These are phyloP conservation scores for Aspergillus kassunensis DNA, from an alignment of 495 filamentous ascomycete genomes.

Conservation along the genomic window DNA sequence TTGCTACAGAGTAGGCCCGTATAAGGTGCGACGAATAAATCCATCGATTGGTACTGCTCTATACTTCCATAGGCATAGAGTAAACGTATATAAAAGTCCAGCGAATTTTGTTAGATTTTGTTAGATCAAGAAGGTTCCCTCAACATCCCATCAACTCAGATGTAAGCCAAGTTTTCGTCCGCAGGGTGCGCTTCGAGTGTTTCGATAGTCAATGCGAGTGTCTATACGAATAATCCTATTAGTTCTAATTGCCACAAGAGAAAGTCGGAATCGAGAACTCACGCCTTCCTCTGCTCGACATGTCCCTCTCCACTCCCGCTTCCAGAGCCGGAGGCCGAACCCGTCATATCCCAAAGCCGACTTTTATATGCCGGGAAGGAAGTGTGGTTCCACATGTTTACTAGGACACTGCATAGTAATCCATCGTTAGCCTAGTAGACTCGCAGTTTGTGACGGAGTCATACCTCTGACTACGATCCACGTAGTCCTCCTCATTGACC, in stretches of 20 bases:
- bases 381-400: conserved; percentile 75
- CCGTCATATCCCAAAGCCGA: conserved; percentile 50
- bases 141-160: conserved; percentile 2
- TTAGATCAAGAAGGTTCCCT: conserved; percentile 1
- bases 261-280: background rate
- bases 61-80: background rate
- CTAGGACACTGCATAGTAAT: conserved; percentile 47
- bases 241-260: background rate
- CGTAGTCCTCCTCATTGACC: conserved; percentile 69
- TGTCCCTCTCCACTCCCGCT: conserved; percentile 23
- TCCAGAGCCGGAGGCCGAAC: conserved; percentile 16
- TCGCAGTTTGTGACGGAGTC: background rate
- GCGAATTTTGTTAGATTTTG: no score
- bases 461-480: conserved; percentile 74
- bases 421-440: background rate
- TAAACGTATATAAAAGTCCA: background rate
- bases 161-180: background rate
- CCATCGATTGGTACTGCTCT: no score
- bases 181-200: background rate
- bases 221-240: background rate
- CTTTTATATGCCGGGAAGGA: conserved; percentile 57
- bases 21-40: no score
- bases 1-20: no score
- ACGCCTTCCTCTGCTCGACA: conserved; percentile 11
- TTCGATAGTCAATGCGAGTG: conserved; percentile 7